Evolutionary conservation across 257 asterid species (phyloP), one percentile per base, ranked within the genome.

Genomic region (Phtheirospermum japonicum): DNA sequence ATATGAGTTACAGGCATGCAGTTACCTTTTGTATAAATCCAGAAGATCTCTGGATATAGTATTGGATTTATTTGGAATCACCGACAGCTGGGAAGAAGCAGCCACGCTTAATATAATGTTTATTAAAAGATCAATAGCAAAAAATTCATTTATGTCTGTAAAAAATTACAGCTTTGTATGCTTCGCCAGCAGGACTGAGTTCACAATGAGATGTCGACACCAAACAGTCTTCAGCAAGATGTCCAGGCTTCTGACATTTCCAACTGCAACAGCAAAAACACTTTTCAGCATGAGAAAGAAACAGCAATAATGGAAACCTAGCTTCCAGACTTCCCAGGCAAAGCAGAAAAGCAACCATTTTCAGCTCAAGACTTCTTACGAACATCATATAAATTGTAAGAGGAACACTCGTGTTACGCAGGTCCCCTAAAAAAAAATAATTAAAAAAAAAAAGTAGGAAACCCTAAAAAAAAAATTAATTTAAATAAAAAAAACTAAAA

Each of bases 221-320:
- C 82, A 87, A 67, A 74, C 97, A 90, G 80, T 90, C 97, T 75
- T 85, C 89, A 10, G 96, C 83, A 65, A 90, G 93, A 78, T 90
- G 97, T 62, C 97, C 96, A 57, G 96, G 90, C 75, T 81, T 87
- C 64, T 68, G 78, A 65, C 96, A 90, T 75, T 90, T 90, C 93
- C 96, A 85, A 70, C 97, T 87, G 77, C 18, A 82, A 69, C 59
- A 67, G 59, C 13, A 73, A 69, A 62, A 40, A 61, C 4, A 13
- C 16, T 45, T 45, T 36, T 36, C 10, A 36, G 8, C 42, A 36
- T 36, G 42, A 36, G 42, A 36, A 36, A 6, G 42, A 1, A 36
- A 36, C 42, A 36, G 4, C 42, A 36, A 1, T 9, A 36, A 2
- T 23, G 28, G 42, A 36, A 0, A 4, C 52, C 52, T 16, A 45